Conservation (phyloP, 179 eudicot species). For the Monotropa hypopitys region DNA sequence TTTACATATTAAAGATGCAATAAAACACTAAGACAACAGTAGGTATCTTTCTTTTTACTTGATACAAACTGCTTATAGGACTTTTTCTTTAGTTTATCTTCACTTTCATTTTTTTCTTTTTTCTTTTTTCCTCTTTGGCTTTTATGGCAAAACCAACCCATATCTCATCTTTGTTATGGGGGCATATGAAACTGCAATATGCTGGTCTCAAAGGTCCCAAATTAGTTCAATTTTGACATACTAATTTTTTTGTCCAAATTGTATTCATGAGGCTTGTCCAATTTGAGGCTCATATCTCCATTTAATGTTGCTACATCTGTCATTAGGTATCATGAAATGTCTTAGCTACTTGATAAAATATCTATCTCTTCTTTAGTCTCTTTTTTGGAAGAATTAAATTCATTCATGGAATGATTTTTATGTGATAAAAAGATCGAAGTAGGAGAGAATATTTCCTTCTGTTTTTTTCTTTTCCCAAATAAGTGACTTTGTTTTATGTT, state of each 20-base stretch:
- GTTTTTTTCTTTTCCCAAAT: slow-evolving; percentile 9
- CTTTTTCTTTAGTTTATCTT: neutral
- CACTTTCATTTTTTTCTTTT: neutral
- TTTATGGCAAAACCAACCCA: neutral
- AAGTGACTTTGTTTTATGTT: neutral
- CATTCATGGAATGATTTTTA: too few relatives aligned
- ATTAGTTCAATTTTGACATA: neutral
- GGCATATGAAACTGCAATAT: neutral
- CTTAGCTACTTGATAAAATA: too few relatives aligned
- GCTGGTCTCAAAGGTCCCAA: neutral
- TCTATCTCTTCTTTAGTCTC: too few relatives aligned
- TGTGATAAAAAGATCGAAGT: neutral
- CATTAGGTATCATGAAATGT: too few relatives aligned
- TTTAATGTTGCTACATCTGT: too few relatives aligned
- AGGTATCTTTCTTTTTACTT: neutral
- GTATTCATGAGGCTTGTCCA: too few relatives aligned
- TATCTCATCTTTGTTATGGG: neutral
- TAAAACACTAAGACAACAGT: neutral
- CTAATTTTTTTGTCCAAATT: too few relatives aligned
- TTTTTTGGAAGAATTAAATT: too few relatives aligned
- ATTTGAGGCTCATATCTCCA: too few relatives aligned
- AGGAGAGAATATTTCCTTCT: slow-evolving; percentile 6
- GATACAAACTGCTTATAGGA: neutral
- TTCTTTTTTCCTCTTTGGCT: neutral
- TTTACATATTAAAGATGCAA: neutral